Evolutionary conservation across 2,329 filamentous ascomycete species (phyloP).

Genomic region (Pseudovirgaria hyperparasitica): DNA sequence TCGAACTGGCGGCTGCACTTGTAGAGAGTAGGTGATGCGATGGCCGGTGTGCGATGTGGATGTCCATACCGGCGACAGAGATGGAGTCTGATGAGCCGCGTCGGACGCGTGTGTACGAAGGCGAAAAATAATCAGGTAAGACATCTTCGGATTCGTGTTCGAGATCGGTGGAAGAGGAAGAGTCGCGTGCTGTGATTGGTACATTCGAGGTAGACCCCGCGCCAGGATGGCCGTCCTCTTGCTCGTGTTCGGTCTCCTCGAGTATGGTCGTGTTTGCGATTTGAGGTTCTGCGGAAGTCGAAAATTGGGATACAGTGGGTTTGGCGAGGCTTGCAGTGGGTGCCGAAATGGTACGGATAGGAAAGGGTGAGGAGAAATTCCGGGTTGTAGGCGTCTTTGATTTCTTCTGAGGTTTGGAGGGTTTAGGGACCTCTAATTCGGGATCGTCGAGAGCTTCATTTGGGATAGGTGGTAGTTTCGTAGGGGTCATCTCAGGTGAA

Average conservation of each 20-base stretch:
- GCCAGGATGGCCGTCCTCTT: slow-evolving; percentile 9
- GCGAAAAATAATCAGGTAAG: slow-evolving; percentile 23
- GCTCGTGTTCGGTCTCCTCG: slow-evolving; percentile 20
- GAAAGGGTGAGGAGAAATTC: slow-evolving; percentile 20
- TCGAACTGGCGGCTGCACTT: slow-evolving; percentile 39
- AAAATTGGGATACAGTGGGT: slow-evolving; percentile 17
- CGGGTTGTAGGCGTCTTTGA: slow-evolving; percentile 17
- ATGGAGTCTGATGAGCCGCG: slow-evolving; percentile 69
- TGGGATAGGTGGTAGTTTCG: slow-evolving; percentile 1
- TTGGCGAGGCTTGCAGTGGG: slow-evolving; percentile 19
- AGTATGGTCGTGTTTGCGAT: slow-evolving; percentile 18
- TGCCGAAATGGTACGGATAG: slow-evolving; percentile 19
- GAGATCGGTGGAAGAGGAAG: slow-evolving; percentile 13
- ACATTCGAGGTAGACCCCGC: too few relatives aligned
- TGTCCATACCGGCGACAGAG: slow-evolving; percentile 77
- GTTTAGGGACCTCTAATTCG: too few relatives aligned
- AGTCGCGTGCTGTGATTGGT: slow-evolving; percentile 5
- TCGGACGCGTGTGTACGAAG: slow-evolving; percentile 37
- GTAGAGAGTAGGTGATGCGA: slow-evolving; percentile 54
- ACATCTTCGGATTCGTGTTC: slow-evolving; percentile 13
- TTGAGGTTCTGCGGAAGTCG: slow-evolving; percentile 16
- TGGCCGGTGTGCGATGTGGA: slow-evolving; percentile 69
- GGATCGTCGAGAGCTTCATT: slow-evolving; percentile 10
- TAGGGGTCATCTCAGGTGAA: slow-evolving; percentile 8
- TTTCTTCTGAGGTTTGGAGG: slow-evolving; percentile 17